Conservation (phyloP, 805 yeast genomes). For the Pichia gijzeniarum region DNA sequence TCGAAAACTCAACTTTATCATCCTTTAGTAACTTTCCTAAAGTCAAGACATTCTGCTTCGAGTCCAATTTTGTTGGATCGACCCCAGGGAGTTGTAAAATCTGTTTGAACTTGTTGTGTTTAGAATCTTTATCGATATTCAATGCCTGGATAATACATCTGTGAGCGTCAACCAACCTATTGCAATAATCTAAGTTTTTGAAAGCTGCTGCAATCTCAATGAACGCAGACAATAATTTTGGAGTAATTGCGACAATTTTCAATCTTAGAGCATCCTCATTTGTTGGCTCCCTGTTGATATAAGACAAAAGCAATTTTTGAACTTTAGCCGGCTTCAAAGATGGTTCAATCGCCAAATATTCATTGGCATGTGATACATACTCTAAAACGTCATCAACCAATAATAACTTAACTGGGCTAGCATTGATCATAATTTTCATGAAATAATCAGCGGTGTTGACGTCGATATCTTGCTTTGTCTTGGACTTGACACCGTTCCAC, state of each 20-base stretch:
- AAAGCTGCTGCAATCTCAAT: conserved; percentile 78
- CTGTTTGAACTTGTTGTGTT: conserved; percentile 47
- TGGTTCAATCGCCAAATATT: conserved; percentile 42
- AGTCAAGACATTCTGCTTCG: conserved; percentile 46
- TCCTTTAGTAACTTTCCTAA: conserved; percentile 64
- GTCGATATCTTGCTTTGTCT: conserved; percentile 78
- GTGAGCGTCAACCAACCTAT: conserved; percentile 56
- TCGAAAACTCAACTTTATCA: conserved; percentile 47
- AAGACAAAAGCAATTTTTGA: conserved; percentile 44
- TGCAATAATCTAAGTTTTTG: conserved; percentile 61
- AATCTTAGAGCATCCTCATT: conserved; percentile 40
- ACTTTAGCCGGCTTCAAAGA: conserved; percentile 42
- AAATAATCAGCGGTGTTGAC: conserved; percentile 76
- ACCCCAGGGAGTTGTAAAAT: conserved; percentile 79
- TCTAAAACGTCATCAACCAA: conserved; percentile 51
- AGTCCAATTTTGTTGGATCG: conserved; percentile 42
- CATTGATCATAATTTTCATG: conserved; percentile 66
- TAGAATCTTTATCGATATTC: conserved; percentile 32
- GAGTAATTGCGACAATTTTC: conserved; percentile 55
- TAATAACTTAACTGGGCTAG: conserved; percentile 60
- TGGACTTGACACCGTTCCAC: conserved; percentile 82
- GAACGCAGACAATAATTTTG: conserved; percentile 61
- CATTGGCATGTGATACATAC: conserved; percentile 61
- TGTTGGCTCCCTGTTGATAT: conserved; percentile 47
- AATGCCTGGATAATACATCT: conserved; percentile 75